Percentiles rank a stretch among this genome's conserved stretches.
phyloP scores from a whole-genome alignment of 306 rosid species.

The peach (Prunus persica) region DNA sequence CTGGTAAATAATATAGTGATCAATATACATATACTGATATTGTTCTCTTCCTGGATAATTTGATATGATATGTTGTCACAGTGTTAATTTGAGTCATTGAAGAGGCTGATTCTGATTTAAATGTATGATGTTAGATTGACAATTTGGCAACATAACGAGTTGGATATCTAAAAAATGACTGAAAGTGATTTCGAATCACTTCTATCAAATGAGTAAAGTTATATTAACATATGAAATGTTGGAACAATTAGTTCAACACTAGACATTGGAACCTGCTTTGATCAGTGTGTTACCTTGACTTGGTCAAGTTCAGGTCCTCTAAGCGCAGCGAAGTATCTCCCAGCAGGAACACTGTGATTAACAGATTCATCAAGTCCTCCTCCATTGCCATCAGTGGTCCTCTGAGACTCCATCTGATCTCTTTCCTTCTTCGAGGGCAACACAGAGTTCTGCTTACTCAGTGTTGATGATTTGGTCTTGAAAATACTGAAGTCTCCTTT shows the following conservation, averaged over 20 bases:
- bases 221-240: not conserved
- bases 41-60: too few species aligned
- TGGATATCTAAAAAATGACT: too few species aligned
- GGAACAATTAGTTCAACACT: not conserved
- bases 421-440: conserved; percentile 58
- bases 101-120: not conserved
- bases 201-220: not conserved
- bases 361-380: conserved; percentile 49
- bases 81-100: too few species aligned
- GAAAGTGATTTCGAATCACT: too few species aligned
- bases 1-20: too few species aligned
- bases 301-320: conserved; percentile 87
- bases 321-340: conserved; percentile 85
- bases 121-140: not conserved
- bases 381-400: conserved; percentile 26
- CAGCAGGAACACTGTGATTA: conserved; percentile 70
- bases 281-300: conserved; percentile 56
- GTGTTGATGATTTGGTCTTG: conserved; percentile 53
- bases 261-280: not conserved
- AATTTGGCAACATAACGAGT: not conserved
- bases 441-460: conserved; percentile 69
- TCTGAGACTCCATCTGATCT: conserved; percentile 41
- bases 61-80: too few species aligned
- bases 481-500: conserved; percentile 68
- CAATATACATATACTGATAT: too few species aligned